Conservation (phyloP, 768 basidiomycete genomes). For the Vishniacozyma victoriae region DNA sequence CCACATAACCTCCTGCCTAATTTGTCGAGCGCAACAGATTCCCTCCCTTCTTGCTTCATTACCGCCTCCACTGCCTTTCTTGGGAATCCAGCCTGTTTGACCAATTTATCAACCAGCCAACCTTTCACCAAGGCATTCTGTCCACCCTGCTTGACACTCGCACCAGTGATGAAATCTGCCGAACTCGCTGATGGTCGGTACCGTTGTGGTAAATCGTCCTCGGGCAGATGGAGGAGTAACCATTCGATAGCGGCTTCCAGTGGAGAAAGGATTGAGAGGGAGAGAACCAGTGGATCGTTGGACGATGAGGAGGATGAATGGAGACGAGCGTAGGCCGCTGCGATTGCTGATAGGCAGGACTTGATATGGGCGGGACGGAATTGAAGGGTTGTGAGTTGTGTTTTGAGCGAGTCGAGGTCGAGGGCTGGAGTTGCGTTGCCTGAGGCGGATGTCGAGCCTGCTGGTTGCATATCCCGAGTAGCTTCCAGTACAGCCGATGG, state of each 20-base stretch:
- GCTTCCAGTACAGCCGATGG: slow-evolving; percentile 46
- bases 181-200: slow-evolving; percentile 42
- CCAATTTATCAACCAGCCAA: slow-evolving; percentile 73
- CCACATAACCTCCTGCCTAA: slow-evolving; percentile 50
- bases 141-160: slow-evolving; percentile 27
- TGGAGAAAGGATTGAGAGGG: slow-evolving; percentile 55
- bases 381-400: slow-evolving; percentile 61
- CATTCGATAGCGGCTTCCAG: slow-evolving; percentile 78
- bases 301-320: slow-evolving; percentile 55
- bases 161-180: slow-evolving; percentile 43
- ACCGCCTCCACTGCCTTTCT: slow-evolving; percentile 61
- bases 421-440: slow-evolving; percentile 30
- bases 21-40: slow-evolving; percentile 52
- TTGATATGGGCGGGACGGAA: slow-evolving; percentile 55
- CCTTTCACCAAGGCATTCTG: slow-evolving; percentile 55
- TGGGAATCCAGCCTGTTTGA: slow-evolving; percentile 81
- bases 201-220: slow-evolving; percentile 69
- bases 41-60: slow-evolving; percentile 49
- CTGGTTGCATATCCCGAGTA: slow-evolving; percentile 33
- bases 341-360: slow-evolving; percentile 54
- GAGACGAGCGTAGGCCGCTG: slow-evolving; percentile 33
- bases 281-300: slow-evolving; percentile 53
- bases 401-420: slow-evolving; percentile 52
- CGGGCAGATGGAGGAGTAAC: slow-evolving; percentile 72
- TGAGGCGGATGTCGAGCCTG: slow-evolving; percentile 17